A percentile compares a stretch with the other conserved stretches of the same genome.
phyloP scores from a whole-genome alignment of 805 yeast genomes.

The Ogataea naganishii region DNA sequence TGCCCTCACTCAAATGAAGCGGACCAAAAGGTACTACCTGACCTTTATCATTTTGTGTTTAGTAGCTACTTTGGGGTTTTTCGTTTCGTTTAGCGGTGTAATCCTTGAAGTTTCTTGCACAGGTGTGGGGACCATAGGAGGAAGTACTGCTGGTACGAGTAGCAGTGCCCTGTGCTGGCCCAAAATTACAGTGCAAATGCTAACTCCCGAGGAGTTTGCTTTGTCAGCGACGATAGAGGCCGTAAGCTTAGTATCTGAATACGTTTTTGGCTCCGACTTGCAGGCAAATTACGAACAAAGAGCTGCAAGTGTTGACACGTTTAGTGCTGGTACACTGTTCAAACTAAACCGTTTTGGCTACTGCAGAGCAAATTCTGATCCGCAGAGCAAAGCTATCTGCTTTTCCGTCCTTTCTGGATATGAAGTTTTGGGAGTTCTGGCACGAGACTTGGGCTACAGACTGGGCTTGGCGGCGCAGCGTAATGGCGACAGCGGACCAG shows the following conservation, averaged over 20 bases:
- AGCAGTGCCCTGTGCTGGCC: no score
- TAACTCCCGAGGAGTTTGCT: no score
- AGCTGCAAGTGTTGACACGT: conserved; percentile 32
- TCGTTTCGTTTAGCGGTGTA: conserved; percentile 14
- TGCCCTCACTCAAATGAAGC: no score
- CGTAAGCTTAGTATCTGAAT: no score
- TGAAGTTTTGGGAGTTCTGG: conserved; percentile 37
- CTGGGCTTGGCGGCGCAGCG: no score
- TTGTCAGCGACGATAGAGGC: no score
- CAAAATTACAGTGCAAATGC: no score
- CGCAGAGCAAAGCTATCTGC: conserved; percentile 20
- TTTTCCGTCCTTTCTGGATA: conserved; percentile 29
- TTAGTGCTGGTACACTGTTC: conserved; percentile 32
- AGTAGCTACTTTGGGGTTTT: conserved; percentile 15
- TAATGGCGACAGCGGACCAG: no score
- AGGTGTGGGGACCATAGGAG: no score
- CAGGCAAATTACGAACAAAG: background rate
- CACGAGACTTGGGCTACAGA: conserved; percentile 43
- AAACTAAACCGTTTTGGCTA: conserved; percentile 39
- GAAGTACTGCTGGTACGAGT: no score
- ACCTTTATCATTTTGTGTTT: conserved; percentile 14
- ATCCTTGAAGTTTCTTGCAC: conserved; percentile 24
- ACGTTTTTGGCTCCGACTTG: conserved; percentile 5
- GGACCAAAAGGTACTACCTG: conserved; percentile 12
- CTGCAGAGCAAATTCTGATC: conserved; percentile 29